These are phyloP conservation scores for Macrotyloma uniflorum DNA, from an alignment of 306 rosid species.

Conservation along the genomic window DNA sequence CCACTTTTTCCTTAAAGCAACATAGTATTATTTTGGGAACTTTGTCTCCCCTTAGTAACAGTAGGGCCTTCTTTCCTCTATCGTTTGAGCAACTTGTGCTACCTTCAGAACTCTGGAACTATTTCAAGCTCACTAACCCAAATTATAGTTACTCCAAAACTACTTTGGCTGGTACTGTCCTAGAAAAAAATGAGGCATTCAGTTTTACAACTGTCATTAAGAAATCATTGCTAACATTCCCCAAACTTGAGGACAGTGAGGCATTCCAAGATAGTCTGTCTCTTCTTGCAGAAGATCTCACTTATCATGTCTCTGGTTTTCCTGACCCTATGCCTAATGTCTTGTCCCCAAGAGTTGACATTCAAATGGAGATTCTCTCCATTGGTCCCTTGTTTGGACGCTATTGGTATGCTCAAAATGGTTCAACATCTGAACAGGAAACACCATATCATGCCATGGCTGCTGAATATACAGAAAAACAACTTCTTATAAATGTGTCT, in stretches of 20 bases:
- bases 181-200: conserved; percentile 69
- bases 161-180: conserved; percentile 58
- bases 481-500: conserved; percentile 88
- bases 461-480: conserved; percentile 74
- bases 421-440: conserved; percentile 49
- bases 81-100: conserved; percentile 73
- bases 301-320: conserved; percentile 59
- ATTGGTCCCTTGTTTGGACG: conserved; percentile 76
- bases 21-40: conserved; percentile 75
- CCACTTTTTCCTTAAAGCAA: conserved; percentile 70
- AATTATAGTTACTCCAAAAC: conserved; percentile 66
- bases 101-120: conserved; percentile 75
- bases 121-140: conserved; percentile 66
- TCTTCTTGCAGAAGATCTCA: conserved; percentile 83
- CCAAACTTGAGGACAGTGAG: conserved; percentile 78
- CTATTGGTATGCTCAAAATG: conserved; percentile 54
- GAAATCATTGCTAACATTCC: conserved; percentile 78
- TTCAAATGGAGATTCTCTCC: conserved; percentile 78
- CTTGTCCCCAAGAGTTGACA: conserved; percentile 45
- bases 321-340: conserved; percentile 53
- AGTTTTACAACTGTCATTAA: conserved; percentile 65
- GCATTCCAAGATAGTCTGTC: conserved; percentile 65
- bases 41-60: conserved; percentile 56
- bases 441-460: conserved; percentile 59
- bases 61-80: conserved; percentile 64